phyloP scores from a whole-genome alignment of 768 basidiomycete genomes.

The Leccinum rimulosum region DNA sequence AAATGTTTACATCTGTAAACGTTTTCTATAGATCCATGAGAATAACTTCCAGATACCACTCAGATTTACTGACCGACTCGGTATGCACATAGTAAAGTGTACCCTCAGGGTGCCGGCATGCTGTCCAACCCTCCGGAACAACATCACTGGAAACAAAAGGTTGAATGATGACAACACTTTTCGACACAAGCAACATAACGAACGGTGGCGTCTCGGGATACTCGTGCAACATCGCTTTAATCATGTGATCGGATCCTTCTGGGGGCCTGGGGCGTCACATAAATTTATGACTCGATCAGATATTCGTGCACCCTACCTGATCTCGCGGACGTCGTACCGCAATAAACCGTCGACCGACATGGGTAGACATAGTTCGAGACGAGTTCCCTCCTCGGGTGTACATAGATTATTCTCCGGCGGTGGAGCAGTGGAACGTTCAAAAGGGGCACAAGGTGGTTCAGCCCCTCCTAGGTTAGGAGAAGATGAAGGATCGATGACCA shows the following conservation, averaged over 20 bases:
- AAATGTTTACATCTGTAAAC: slow-evolving; percentile 55
- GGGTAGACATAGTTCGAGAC: slow-evolving; percentile 1
- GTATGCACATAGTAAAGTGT: slow-evolving; percentile 36
- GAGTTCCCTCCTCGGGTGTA: not conserved
- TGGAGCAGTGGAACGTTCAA: not conserved
- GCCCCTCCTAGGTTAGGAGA: not conserved
- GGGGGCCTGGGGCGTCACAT: slow-evolving; percentile 4
- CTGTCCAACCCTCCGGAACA: slow-evolving; percentile 41
- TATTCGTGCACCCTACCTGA: slow-evolving; percentile 5
- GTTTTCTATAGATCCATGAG: slow-evolving; percentile 38
- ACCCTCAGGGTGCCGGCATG: slow-evolving; percentile 36
- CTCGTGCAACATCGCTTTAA: slow-evolving; percentile 15
- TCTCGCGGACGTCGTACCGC: not conserved
- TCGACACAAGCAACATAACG: slow-evolving; percentile 3
- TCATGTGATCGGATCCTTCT: not conserved
- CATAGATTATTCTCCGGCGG: not conserved
- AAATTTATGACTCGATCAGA: not conserved
- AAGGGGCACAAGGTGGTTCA: not conserved
- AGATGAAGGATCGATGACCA: not conserved
- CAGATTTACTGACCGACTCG: slow-evolving; percentile 37
- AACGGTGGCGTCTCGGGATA: slow-evolving; percentile 13
- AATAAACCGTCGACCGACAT: slow-evolving; percentile 10
- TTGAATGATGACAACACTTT: not conserved
- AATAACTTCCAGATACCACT: not conserved
- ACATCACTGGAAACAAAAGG: slow-evolving; percentile 1